Base-by-base conservation (phyloP, 2,329 filamentous ascomycete genomes). In the Fusarium ramigenum region DNA sequence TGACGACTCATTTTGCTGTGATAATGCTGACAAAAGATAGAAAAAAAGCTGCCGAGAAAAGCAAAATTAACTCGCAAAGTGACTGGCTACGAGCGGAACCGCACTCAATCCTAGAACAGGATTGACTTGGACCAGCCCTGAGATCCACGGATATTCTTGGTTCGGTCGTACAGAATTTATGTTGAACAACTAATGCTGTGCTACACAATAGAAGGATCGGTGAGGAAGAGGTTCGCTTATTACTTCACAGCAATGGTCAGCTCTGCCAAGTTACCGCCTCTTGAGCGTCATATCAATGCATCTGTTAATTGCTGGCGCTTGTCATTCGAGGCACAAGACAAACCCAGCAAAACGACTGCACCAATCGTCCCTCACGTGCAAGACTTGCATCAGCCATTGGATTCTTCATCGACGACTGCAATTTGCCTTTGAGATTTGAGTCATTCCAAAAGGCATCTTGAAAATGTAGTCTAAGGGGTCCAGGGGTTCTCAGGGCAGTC, bases 291-390 rank as follows among this genome's bases (percentile, higher is more conserved):
- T 44, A 39, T 39, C 25, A 30, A 30, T 66, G 62, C 62, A 60
- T 52, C 36, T 65, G 28, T 28, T 30, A 32, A 44, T 23, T 61
- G 30, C 36, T 47, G 49, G 42, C 52, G 37, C 52, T 64, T 46
- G 34, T 59, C 30, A 44, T 46, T 59, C 44, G 43, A 63, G 47
- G 37, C 62, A 64, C 68, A 62, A 34, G 60, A 72, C 50, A 53
- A 65, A 70, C 63, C 62, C 39, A 49, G 69, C 50, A 44, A 68
- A 67, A 64, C 53, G 60, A 58, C 58, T 64, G 63, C 70, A 74
- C 54, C 44, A 39, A 49, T 44, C 63, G 43, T 59, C 47, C 40
- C 64, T 76, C 63, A 73, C 63, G 63, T 70, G 63, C 52, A 40
- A 61, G 40, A 40, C 36, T 21, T 40, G 56, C 42, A 50, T 50